Percentiles rank a stretch among this genome's conserved stretches.
These are phyloP conservation scores for Psidium guajava DNA, from an alignment of 345 rosid genomes.

Conservation along the genomic window DNA sequence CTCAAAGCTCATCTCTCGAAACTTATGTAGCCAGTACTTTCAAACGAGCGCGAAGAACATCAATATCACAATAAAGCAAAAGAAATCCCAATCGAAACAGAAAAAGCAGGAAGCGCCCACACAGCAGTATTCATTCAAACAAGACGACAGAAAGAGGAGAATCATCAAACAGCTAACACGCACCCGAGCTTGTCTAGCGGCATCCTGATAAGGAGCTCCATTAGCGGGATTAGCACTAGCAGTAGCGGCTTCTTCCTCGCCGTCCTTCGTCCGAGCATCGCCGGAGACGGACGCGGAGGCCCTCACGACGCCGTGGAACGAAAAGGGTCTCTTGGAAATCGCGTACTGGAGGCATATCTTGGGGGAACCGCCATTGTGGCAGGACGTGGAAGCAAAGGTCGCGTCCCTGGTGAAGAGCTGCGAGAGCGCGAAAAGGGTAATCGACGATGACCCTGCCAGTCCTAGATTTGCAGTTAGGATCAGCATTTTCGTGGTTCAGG, in stretches of 20 bases:
- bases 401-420: background rate
- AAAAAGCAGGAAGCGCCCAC: background rate
- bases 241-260: constrained; percentile 12
- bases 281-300: constrained; percentile 21
- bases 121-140: background rate
- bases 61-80: background rate
- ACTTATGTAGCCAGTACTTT: rapidly evolving
- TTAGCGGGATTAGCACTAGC: constrained; percentile 6
- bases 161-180: constrained; percentile 3
- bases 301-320: constrained; percentile 9
- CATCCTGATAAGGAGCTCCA: constrained; percentile 7
- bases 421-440: background rate
- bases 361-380: background rate
- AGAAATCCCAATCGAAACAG: background rate
- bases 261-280: constrained; percentile 16
- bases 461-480: constrained; percentile 3
- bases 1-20: background rate
- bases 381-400: background rate
- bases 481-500: background rate
- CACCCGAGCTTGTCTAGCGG: constrained; percentile 26
- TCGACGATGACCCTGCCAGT: background rate
- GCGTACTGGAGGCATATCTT: background rate
- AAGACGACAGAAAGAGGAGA: background rate
- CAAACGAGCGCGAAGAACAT: background rate
- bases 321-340: constrained; percentile 1